These are phyloP conservation scores for Torrubiellomyces zombiae DNA, from an alignment of 2,329 filamentous ascomycete genomes.

Conservation along the genomic window DNA sequence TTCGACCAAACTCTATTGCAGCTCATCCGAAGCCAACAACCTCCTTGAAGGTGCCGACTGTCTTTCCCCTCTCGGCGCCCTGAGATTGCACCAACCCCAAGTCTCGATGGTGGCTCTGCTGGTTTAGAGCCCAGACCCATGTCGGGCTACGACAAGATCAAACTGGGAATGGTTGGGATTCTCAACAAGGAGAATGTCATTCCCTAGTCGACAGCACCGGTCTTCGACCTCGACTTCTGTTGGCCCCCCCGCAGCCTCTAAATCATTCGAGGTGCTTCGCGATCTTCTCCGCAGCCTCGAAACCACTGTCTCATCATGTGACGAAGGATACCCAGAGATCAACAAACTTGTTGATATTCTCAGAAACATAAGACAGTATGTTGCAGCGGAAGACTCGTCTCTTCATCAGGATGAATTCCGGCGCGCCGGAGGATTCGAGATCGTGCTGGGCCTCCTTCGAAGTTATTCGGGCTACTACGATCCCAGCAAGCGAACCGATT, in stretches of 20 bases:
- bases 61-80: too few relatives aligned
- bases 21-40: too few relatives aligned
- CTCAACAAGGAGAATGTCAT: constrained; percentile 33
- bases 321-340: constrained; percentile 30
- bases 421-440: constrained; percentile 62
- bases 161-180: too few relatives aligned
- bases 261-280: constrained; percentile 43
- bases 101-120: too few relatives aligned
- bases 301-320: constrained; percentile 14
- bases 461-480: constrained; percentile 63
- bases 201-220: constrained; percentile 39
- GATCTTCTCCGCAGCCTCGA: constrained; percentile 32
- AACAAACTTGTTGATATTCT: constrained; percentile 35
- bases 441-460: constrained; percentile 51
- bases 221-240: constrained; percentile 47
- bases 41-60: too few relatives aligned
- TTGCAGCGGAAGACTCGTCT: constrained; percentile 30
- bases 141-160: too few relatives aligned
- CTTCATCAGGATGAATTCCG: constrained; percentile 66
- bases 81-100: too few relatives aligned
- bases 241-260: constrained; percentile 37
- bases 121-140: too few relatives aligned
- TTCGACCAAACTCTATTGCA: too few relatives aligned
- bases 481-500: constrained; percentile 39
- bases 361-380: constrained; percentile 48